Evolutionary conservation across 768 basidiomycete species (phyloP).

Genomic region (Boletus pseudopeckii): DNA sequence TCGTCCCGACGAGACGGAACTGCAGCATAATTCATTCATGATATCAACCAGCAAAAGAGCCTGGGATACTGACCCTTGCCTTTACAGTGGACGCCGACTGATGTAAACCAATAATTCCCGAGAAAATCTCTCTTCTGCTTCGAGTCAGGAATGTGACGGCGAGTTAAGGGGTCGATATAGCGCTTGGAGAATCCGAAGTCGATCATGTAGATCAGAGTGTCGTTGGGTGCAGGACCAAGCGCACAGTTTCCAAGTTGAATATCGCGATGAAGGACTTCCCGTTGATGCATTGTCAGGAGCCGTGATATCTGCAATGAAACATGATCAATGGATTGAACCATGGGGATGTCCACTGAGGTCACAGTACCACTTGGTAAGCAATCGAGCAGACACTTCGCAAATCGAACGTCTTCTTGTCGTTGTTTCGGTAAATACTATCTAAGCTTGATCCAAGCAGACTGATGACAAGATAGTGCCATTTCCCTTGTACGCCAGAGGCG

Average conservation of each 20-base stretch:
- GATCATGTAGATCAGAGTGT: slow-evolving; percentile 72
- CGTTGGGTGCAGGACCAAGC: slow-evolving; percentile 56
- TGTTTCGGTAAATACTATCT: slow-evolving; percentile 56
- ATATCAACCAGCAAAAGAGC: slow-evolving; percentile 11
- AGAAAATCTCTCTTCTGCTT: slow-evolving; percentile 69
- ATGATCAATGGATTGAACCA: slow-evolving; percentile 6
- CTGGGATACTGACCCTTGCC: slow-evolving; percentile 53
- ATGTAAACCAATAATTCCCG: slow-evolving; percentile 84
- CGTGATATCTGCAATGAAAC: slow-evolving; percentile 53
- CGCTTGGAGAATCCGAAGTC: slow-evolving; percentile 83
- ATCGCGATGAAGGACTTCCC: slow-evolving; percentile 73
- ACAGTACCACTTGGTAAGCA: slow-evolving; percentile 71
- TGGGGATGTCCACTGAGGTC: not conserved
- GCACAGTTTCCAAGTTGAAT: slow-evolving; percentile 79
- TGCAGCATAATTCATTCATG: slow-evolving; percentile 33
- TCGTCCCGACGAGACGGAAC: slow-evolving; percentile 80
- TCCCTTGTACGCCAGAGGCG: slow-evolving; percentile 53
- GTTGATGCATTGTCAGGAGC: slow-evolving; percentile 72
- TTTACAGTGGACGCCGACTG: slow-evolving; percentile 73
- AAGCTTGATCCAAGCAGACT: slow-evolving; percentile 70
- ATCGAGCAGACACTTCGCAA: slow-evolving; percentile 69
- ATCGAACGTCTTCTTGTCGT: slow-evolving; percentile 59
- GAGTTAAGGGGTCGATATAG: slow-evolving; percentile 64
- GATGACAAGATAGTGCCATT: slow-evolving; percentile 74
- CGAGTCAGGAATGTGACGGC: slow-evolving; percentile 69